phyloP scores from a whole-genome alignment of 2,329 filamentous ascomycete genomes.

The Claviceps pusilla region DNA sequence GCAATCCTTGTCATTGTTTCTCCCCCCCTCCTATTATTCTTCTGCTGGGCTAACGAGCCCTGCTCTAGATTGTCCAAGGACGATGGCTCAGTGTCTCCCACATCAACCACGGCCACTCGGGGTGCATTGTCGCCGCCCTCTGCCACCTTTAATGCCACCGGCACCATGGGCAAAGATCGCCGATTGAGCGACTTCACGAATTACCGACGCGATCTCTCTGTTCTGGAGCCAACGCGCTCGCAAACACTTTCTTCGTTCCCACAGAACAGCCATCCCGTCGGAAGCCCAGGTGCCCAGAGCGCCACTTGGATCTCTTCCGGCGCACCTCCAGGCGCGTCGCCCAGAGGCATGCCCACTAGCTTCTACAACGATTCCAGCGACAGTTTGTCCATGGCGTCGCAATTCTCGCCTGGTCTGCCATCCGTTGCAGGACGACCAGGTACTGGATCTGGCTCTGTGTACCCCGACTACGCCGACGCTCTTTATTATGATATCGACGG shows the following conservation, averaged over 20 bases:
- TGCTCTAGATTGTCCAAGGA: slow-evolving; percentile 14
- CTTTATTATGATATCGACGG: slow-evolving; percentile 49
- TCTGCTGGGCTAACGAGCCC: neutral
- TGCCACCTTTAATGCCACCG: slow-evolving; percentile 24
- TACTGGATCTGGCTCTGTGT: slow-evolving; percentile 4
- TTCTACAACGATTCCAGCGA: slow-evolving; percentile 69
- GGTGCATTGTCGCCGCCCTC: slow-evolving; percentile 32
- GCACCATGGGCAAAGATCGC: slow-evolving; percentile 27
- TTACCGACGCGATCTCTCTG: slow-evolving; percentile 57
- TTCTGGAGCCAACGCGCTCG: slow-evolving; percentile 47
- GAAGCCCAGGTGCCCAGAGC: slow-evolving; percentile 35
- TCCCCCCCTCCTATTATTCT: neutral
- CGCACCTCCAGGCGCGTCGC: slow-evolving; percentile 19
- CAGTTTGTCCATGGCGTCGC: slow-evolving; percentile 44
- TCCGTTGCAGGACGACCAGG: slow-evolving; percentile 22
- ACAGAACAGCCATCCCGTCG: slow-evolving; percentile 29
- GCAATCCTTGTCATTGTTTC: neutral
- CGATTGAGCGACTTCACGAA: slow-evolving; percentile 48
- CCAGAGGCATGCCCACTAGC: slow-evolving; percentile 33
- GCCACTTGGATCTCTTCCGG: slow-evolving; percentile 43
- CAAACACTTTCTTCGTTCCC: slow-evolving; percentile 32
- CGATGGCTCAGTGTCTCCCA: slow-evolving; percentile 36
- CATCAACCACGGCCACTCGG: slow-evolving; percentile 28
- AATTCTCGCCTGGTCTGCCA: slow-evolving; percentile 56
- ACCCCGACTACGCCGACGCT: slow-evolving; percentile 45